These are phyloP conservation scores for Boeremia exigua DNA, from an alignment of 2,329 filamentous ascomycete genomes.

Conservation along the genomic window DNA sequence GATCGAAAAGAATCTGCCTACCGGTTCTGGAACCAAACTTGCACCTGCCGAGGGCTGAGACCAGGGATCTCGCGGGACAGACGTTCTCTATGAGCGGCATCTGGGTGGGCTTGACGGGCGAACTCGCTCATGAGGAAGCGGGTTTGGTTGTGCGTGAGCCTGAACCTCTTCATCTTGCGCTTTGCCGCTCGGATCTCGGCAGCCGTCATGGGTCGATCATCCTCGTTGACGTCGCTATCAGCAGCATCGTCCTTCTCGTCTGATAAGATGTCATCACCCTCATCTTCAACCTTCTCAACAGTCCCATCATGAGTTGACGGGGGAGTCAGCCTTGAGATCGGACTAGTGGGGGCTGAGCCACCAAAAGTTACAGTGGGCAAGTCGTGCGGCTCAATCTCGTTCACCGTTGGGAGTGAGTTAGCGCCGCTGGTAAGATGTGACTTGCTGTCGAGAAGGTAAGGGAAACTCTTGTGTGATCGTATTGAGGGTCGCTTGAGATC, in stretches of 20 bases:
- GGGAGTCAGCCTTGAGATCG: slow-evolving; percentile 54
- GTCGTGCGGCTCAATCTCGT: slow-evolving; percentile 45
- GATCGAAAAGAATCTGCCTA: slow-evolving; percentile 53
- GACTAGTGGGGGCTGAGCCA: slow-evolving; percentile 55
- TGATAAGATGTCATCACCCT: slow-evolving; percentile 46
- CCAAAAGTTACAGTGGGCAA: slow-evolving; percentile 48
- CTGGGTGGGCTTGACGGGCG: slow-evolving; percentile 90
- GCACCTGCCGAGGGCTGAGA: slow-evolving; percentile 87
- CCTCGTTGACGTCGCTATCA: slow-evolving; percentile 39
- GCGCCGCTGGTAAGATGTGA: slow-evolving; percentile 34
- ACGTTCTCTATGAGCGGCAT: slow-evolving; percentile 86
- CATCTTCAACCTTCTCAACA: slow-evolving; percentile 47
- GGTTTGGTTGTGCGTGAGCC: slow-evolving; percentile 95
- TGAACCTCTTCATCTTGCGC: slow-evolving; percentile 75
- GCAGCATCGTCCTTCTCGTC: slow-evolving; percentile 48
- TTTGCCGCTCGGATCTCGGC: slow-evolving; percentile 57
- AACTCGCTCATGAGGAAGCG: slow-evolving; percentile 97
- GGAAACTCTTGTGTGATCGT: slow-evolving; percentile 53
- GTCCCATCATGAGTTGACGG: slow-evolving; percentile 48
- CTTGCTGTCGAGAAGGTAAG: slow-evolving; percentile 49
- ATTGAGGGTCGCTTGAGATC: slow-evolving; percentile 49
- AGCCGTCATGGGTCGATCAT: slow-evolving; percentile 52
- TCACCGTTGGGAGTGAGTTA: slow-evolving; percentile 41
- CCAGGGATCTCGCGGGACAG: slow-evolving; percentile 90
- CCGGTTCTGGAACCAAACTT: slow-evolving; percentile 99